Evolutionary conservation across 148 eudicot genomes (phyloP).

Genomic region (Rhododendron ferrugineum): DNA sequence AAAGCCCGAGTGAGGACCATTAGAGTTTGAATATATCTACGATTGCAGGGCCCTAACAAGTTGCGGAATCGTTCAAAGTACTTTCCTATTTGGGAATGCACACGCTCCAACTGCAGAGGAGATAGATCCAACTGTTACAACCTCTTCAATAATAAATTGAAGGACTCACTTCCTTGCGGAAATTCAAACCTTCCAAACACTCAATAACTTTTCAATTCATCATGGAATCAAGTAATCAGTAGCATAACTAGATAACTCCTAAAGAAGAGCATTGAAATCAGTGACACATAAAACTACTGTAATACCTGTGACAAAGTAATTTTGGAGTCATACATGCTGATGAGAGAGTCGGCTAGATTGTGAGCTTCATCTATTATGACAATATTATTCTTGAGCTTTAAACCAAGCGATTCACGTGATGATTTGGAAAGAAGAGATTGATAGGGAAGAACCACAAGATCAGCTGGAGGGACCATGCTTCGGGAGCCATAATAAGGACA

Average conservation of each 20-base stretch:
- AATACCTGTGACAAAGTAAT: slow-evolving; percentile 64
- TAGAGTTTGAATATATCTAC: slow-evolving; percentile 84
- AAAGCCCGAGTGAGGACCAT: slow-evolving; percentile 71
- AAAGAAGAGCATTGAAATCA: background rate
- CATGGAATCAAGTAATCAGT: background rate
- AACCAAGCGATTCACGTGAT: slow-evolving; percentile 93
- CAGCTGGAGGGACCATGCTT: slow-evolving; percentile 69
- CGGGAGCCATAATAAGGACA: slow-evolving; percentile 98
- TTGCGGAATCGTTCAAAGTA: slow-evolving; percentile 63
- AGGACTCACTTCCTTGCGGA: slow-evolving; percentile 1
- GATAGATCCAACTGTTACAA: slow-evolving; percentile 13
- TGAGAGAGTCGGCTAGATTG: slow-evolving; percentile 93
- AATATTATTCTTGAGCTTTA: slow-evolving; percentile 62
- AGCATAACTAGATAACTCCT: background rate
- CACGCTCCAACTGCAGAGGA: slow-evolving; percentile 54
- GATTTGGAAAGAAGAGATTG: slow-evolving; percentile 92
- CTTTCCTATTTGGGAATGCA: slow-evolving; percentile 59
- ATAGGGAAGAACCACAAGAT: slow-evolving; percentile 90
- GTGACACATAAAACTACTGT: background rate
- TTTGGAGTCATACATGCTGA: slow-evolving; percentile 87
- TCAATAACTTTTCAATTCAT: background rate
- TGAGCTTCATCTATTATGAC: slow-evolving; percentile 95
- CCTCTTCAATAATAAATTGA: slow-evolving; percentile 2
- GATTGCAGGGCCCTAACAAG: slow-evolving; percentile 85
- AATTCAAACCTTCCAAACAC: background rate